Percentiles rank a stretch among this genome's conserved stretches.
Evolutionary conservation across 1,284 basidiomycete species (phyloP).

Genomic region (Microbotryum silenes-acaulis): DNA sequence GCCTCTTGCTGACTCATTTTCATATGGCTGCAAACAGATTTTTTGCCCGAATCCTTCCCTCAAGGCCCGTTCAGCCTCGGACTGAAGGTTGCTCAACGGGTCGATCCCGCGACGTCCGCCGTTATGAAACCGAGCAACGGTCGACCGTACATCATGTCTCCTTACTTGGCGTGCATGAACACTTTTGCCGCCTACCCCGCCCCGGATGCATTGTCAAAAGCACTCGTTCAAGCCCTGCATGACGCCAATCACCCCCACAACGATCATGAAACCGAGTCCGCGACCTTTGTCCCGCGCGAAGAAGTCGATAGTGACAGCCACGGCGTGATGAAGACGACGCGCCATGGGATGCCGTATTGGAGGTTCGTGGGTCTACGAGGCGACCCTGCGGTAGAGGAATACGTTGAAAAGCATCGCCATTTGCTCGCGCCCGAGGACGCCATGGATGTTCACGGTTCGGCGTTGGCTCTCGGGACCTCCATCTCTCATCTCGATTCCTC

Average conservation of each 20-base stretch:
- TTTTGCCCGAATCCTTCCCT: conserved; percentile 19
- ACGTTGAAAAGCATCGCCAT: conserved; percentile 5
- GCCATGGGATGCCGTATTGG: conserved; percentile 41
- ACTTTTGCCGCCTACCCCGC: conserved; percentile 35
- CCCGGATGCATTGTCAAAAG: conserved; percentile 13
- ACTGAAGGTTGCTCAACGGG: conserved; percentile 42
- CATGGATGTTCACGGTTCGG: too few species aligned
- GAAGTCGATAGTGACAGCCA: conserved; percentile 20
- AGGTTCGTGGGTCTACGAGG: conserved; percentile 40
- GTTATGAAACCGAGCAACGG: conserved; percentile 40
- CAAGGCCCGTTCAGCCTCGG: conserved; percentile 40
- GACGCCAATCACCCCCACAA: conserved; percentile 21
- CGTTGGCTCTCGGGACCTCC: too few species aligned
- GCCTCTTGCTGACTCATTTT: neutral
- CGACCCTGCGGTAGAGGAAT: conserved; percentile 22
- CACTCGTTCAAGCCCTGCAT: conserved; percentile 17
- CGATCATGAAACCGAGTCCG: conserved; percentile 29
- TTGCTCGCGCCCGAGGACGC: neutral
- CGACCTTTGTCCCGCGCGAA: conserved; percentile 41
- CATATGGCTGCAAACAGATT: conserved; percentile 6
- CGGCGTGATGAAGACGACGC: conserved; percentile 16
- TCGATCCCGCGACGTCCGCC: conserved; percentile 41
- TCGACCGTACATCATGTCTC: conserved; percentile 45
- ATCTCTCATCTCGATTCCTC: too few species aligned
- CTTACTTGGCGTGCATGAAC: conserved; percentile 44